Evolutionary conservation across 768 basidiomycete genomes (phyloP).

Genomic region (Hebeloma cylindrosporum): DNA sequence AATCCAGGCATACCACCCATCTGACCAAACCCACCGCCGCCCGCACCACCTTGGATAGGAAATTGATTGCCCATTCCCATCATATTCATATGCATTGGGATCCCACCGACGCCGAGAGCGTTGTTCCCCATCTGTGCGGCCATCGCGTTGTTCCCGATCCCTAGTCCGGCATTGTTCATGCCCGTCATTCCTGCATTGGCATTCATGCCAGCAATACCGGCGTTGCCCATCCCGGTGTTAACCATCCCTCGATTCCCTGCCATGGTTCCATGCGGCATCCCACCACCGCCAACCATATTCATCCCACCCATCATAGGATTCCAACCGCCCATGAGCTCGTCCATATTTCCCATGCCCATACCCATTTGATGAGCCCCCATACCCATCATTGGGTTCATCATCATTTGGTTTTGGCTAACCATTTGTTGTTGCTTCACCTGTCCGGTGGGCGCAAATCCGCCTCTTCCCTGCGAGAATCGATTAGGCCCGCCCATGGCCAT

Average conservation of each 20-base stretch:
- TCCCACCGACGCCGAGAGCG: no score
- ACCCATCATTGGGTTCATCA: conserved; percentile 7
- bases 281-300: not conserved
- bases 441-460: conserved; percentile 4
- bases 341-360: conserved; percentile 2
- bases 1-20: no score
- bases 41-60: no score
- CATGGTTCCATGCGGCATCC: not conserved
- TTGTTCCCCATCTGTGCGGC: no score
- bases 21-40: no score
- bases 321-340: conserved; percentile 1
- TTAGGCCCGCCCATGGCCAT: conserved; percentile 26
- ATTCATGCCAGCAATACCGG: conserved; percentile 2
- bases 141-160: no score
- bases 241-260: not conserved
- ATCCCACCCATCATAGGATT: not conserved
- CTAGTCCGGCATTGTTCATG: no score
- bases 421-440: conserved; percentile 5
- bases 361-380: conserved; percentile 3
- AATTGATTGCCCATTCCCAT: no score
- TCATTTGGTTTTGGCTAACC: conserved; percentile 11
- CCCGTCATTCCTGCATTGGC: conserved; percentile 4
- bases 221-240: conserved; percentile 1
- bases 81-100: no score
- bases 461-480: conserved; percentile 28